Conservation (phyloP, 2,329 filamentous ascomycete genomes). For the Elsinoe arachidis region DNA sequence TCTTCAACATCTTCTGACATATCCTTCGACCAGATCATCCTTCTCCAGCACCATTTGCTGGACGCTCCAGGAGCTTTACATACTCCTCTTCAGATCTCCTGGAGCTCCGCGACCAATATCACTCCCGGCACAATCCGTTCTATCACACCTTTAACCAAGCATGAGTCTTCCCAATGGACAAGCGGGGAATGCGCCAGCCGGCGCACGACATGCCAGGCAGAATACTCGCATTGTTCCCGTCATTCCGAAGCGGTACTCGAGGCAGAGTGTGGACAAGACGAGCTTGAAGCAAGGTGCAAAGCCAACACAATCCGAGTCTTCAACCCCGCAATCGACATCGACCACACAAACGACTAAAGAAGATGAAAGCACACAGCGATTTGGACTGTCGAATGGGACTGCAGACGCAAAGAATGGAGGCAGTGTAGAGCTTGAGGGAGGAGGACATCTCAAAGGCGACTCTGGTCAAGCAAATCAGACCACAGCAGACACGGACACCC, state of each 20-base stretch:
- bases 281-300: background rate
- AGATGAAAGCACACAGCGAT: background rate
- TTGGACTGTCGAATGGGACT: background rate
- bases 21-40: background rate
- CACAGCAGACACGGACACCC: too few species aligned
- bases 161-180: conserved; percentile 8
- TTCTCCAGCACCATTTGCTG: background rate
- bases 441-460: background rate
- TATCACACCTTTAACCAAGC: background rate
- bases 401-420: background rate
- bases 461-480: too few species aligned
- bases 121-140: background rate
- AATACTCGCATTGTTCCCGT: conserved; percentile 10
- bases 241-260: conserved; percentile 5
- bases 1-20: background rate
- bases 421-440: background rate
- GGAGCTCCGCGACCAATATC: conserved; percentile 6
- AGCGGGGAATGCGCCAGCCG: conserved; percentile 10
- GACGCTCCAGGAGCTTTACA: conserved; percentile 11
- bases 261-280: background rate
- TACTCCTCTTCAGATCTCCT: conserved; percentile 1
- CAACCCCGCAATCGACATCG: background rate
- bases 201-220: conserved; percentile 7
- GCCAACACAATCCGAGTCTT: background rate
- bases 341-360: background rate